Evolutionary conservation across 1,284 basidiomycete species (phyloP), one percentile per base, ranked within the genome.

Genomic region (Fomitopsis pinicola): DNA sequence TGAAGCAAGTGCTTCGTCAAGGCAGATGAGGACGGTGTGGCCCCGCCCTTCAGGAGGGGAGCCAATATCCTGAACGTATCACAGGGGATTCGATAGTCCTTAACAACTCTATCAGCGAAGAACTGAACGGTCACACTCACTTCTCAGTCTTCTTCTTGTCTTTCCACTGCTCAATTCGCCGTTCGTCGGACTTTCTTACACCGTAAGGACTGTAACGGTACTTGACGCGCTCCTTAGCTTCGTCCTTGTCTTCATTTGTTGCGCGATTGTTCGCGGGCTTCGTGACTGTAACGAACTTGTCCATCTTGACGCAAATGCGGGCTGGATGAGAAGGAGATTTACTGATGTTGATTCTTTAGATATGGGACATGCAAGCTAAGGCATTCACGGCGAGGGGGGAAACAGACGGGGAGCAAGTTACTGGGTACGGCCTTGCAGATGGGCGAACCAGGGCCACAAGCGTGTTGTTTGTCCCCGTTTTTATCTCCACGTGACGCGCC

Each of bases 1-100:
- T 72, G 78, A 57, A 91, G 70, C 17, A 91, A 70, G 62, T 82
- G 78, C 60, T 78, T 84, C 12, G 82, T 88, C 52, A 87, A 67
- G 15, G 77, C 73, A 36, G 77, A 69, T 1, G 76, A 70, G n/a
- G 81, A 81, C 6, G 76, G 73, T 61, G 77, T 77, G 58, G 64
- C 66, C 19, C 67, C 70, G 38, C 71, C 70, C 55, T 64, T 72
- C 55, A 66, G 63, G 58, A 76, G 63, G 30, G 74, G 76, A 46
- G 70, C 75, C 2, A 76, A 62, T 35, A 78, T 72, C 48, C 73
- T 75, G 53, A 14, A 35, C n/a, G 33, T 19, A 50, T 17, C 9
- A 42, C 6, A 46, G 5, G 22, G 50, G 15, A 17, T 36, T 36
- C 45, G 14, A n/a, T 42, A 15, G 54, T 38, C 30, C 26, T 33